Conservation (phyloP, 2,329 filamentous ascomycete species). For the Penicillium griseofulvum region DNA sequence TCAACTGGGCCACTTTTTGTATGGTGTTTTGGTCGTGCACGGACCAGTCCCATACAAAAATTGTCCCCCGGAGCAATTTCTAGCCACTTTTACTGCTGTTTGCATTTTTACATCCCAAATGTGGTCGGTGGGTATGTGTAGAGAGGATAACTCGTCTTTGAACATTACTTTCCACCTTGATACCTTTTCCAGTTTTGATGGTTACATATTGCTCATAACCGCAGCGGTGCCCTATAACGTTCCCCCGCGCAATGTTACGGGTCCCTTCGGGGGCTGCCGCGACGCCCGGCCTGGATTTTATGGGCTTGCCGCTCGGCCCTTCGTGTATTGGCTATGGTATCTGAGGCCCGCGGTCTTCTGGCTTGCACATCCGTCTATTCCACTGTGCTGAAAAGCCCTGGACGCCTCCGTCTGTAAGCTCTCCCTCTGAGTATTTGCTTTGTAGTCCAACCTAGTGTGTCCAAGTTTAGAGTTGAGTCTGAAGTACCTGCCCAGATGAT, state of each 20-base stretch:
- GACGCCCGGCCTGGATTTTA: neutral
- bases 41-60: neutral
- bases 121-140: neutral
- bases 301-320: neutral
- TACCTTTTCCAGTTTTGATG: neutral
- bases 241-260: neutral
- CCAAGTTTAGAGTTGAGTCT: neutral
- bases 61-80: neutral
- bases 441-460: too few relatives aligned
- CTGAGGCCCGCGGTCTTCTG: neutral
- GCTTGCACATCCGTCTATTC: neutral
- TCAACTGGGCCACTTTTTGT: neutral
- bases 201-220: too few relatives aligned
- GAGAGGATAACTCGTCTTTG: neutral
- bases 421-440: neutral
- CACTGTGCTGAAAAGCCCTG: too few relatives aligned
- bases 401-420: neutral
- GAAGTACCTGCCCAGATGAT: neutral
- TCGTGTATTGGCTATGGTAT: neutral
- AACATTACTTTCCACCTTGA: neutral
- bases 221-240: neutral
- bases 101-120: neutral
- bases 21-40: neutral
- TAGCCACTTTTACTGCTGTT: neutral
- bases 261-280: neutral